Conservation (phyloP, 2,329 filamentous ascomycete genomes). For the Aspergillus sclerotialis region DNA sequence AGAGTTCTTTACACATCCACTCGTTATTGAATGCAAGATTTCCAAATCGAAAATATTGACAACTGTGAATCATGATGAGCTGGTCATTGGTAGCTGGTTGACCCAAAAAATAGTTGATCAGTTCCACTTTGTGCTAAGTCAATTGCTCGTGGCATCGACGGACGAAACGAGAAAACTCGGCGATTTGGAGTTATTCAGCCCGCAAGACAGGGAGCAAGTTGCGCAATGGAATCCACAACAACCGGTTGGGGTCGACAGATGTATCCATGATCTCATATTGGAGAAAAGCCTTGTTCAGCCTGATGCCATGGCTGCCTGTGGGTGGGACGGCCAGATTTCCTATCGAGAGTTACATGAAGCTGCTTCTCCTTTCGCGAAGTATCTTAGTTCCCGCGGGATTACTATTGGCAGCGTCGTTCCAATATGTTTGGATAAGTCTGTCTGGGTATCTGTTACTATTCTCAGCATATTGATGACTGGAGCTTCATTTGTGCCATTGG, state of each 20-base stretch:
- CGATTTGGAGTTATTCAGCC: constrained; percentile 25
- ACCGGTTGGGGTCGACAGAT: constrained; percentile 18
- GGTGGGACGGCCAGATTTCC: constrained; percentile 29
- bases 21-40: constrained; percentile 60
- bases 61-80: constrained; percentile 60
- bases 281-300: constrained; percentile 19
- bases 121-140: constrained; percentile 33
- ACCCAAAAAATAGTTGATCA: constrained; percentile 51
- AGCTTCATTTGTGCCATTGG: constrained; percentile 27
- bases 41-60: constrained; percentile 47
- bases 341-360: constrained; percentile 24
- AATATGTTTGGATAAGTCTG: constrained; percentile 28
- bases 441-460: constrained; percentile 27
- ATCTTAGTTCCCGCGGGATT: constrained; percentile 24
- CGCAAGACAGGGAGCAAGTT: constrained; percentile 26
- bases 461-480: constrained; percentile 28
- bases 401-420: constrained; percentile 26
- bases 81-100: constrained; percentile 45
- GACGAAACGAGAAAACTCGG: constrained; percentile 15
- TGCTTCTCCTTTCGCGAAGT: constrained; percentile 24
- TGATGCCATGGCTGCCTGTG: constrained; percentile 24
- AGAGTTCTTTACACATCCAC: constrained; percentile 51
- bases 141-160: constrained; percentile 22
- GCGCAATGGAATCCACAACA: constrained; percentile 24
- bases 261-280: constrained; percentile 26